These are phyloP conservation scores for Kodamaea sp. DNA, from an alignment of 1,139 yeast species.

Conservation along the genomic window DNA sequence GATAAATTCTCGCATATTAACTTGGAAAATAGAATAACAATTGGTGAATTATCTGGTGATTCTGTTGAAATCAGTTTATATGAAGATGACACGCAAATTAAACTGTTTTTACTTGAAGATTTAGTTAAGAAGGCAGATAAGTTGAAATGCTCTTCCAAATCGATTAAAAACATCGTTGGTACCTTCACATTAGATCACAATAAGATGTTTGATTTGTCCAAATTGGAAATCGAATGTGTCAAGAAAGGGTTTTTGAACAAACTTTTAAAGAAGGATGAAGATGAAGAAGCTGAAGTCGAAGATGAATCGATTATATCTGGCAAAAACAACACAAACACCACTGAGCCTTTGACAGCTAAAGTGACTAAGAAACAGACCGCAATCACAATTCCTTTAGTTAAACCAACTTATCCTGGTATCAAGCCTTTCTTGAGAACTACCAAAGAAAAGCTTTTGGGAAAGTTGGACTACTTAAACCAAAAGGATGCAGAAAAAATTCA, in stretches of 20 bases:
- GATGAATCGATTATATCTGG: conserved; percentile 13
- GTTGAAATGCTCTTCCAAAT: conserved; percentile 43
- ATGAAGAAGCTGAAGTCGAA: conserved; percentile 13
- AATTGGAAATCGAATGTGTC: conserved; percentile 41
- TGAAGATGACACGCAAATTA: conserved; percentile 53
- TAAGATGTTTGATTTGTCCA: conserved; percentile 46
- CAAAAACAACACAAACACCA: conserved; percentile 11
- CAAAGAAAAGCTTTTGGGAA: conserved; percentile 29
- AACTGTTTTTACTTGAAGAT: conserved; percentile 30
- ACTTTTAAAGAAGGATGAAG: conserved; percentile 22
- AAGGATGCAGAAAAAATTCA: conserved; percentile 47
- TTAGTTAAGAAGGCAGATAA: conserved; percentile 35
- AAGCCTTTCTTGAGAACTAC: conserved; percentile 44
- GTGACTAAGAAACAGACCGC: conserved; percentile 12
- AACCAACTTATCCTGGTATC: conserved; percentile 35
- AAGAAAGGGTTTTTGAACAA: conserved; percentile 27
- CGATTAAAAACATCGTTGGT: conserved; percentile 32
- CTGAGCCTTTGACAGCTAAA: conserved; percentile 6
- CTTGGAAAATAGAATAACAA: conserved; percentile 24
- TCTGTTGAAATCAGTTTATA: conserved; percentile 42
- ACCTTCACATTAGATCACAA: conserved; percentile 47
- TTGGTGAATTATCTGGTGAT: conserved; percentile 29
- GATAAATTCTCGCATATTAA: conserved; percentile 38
- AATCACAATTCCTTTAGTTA: conserved; percentile 22
- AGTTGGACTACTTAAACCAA: conserved; percentile 30